Evolutionary conservation across 768 basidiomycete genomes (phyloP).

Genomic region (Sporobolomyces roseus): DNA sequence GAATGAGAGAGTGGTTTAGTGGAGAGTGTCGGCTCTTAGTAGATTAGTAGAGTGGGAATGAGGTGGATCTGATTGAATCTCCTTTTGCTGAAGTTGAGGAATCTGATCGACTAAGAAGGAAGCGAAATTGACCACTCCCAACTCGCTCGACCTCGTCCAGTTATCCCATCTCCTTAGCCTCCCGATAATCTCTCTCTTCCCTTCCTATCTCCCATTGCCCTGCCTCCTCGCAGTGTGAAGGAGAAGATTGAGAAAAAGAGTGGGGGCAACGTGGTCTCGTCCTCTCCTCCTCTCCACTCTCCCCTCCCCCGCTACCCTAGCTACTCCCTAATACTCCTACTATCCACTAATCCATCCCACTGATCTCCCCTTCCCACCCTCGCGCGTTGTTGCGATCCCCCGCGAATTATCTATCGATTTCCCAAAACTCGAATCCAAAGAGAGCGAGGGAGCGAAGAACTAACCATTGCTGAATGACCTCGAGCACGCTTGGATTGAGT

Average conservation of each 20-base stretch:
- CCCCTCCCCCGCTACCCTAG: neutral
- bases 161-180: too few species aligned
- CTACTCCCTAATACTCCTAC: neutral
- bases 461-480: conserved; percentile 17
- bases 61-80: too few species aligned
- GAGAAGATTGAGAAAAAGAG: neutral
- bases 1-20: neutral
- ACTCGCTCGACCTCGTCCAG: too few species aligned
- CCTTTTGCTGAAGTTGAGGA: too few species aligned
- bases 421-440: neutral
- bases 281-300: neutral
- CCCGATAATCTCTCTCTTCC: too few species aligned
- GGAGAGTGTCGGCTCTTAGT: neutral
- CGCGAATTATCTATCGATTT: neutral
- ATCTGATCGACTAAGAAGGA: too few species aligned
- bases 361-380: neutral
- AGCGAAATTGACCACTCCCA: too few species aligned
- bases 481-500: conserved; percentile 13
- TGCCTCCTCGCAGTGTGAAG: neutral
- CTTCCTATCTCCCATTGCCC: neutral
- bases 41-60: neutral
- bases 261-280: conserved; percentile 9
- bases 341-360: neutral
- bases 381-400: neutral
- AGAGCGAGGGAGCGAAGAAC: neutral